A percentile compares a stretch with the other conserved stretches of the same genome.
phyloP scores from a whole-genome alignment of 768 basidiomycete species.

The Artomyces pyxidatus region DNA sequence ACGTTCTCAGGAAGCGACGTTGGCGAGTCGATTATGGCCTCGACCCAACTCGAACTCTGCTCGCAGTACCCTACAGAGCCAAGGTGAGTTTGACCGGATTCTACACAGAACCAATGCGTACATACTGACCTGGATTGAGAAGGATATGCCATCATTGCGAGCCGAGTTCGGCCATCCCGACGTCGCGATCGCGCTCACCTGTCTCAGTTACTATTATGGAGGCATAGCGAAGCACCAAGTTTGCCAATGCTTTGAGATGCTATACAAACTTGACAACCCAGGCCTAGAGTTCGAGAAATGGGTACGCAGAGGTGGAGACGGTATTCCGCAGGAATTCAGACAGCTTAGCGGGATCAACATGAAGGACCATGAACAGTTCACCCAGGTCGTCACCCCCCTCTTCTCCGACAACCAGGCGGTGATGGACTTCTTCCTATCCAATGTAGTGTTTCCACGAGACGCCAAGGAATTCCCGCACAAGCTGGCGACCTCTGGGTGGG shows the following conservation, averaged over 20 bases:
- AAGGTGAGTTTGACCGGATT: too few relatives aligned
- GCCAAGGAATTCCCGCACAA: conserved; percentile 41
- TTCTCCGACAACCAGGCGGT: conserved; percentile 31
- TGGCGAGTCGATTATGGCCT: too few relatives aligned
- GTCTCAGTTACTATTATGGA: conserved; percentile 39
- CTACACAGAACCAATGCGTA: too few relatives aligned
- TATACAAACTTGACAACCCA: conserved; percentile 35
- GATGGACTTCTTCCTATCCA: conserved; percentile 39
- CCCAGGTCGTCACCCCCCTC: conserved; percentile 22
- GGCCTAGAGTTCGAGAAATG: conserved; percentile 33
- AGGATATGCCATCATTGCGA: conserved; percentile 36
- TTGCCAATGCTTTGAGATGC: conserved; percentile 26
- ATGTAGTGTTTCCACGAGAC: conserved; percentile 41
- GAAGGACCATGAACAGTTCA: conserved; percentile 28
- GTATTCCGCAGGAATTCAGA: conserved; percentile 25
- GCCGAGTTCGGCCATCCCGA: conserved; percentile 50
- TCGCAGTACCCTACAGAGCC: too few relatives aligned
- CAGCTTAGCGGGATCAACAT: conserved; percentile 34
- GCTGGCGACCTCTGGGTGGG: conserved; percentile 45
- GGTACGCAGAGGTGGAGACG: conserved; percentile 17
- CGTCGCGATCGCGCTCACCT: conserved; percentile 36
- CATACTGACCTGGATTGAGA: too few relatives aligned
- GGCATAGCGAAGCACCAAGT: conserved; percentile 35
- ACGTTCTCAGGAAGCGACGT: conserved; percentile 29
- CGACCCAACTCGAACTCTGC: too few relatives aligned